A percentile compares a stretch with the other conserved stretches of the same genome.
These are phyloP conservation scores for Phytophthora tubulina DNA, from an alignment of 352 stramenopile species.

Conservation along the genomic window DNA sequence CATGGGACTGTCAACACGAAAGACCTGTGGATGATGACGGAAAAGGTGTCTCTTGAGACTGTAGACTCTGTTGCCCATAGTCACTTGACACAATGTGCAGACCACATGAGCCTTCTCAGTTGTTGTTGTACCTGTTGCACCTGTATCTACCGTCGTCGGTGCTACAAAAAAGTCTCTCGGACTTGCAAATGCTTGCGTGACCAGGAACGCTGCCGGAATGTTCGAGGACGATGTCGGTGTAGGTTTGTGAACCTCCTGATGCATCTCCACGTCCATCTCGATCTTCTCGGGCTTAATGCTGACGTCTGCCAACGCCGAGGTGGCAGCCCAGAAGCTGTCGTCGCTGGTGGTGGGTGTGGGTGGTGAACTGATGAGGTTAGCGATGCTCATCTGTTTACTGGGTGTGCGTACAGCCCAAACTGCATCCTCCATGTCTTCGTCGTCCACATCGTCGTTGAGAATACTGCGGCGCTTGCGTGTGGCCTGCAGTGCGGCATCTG, in stretches of 20 bases:
- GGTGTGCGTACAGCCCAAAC: constrained; percentile 11
- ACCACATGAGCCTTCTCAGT: constrained; percentile 44
- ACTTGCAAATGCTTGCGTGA: constrained; percentile 56
- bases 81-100: constrained; percentile 60
- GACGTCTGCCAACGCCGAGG: constrained; percentile 33
- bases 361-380: constrained; percentile 51
- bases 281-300: constrained; percentile 43
- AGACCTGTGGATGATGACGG: constrained; percentile 57
- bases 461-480: constrained; percentile 41
- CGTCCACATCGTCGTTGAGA: constrained; percentile 30
- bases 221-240: constrained; percentile 30
- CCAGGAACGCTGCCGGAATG: constrained; percentile 54
- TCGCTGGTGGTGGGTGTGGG: constrained; percentile 40
- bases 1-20: constrained; percentile 38
- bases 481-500: neutral
- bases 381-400: constrained; percentile 50
- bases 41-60: constrained; percentile 62
- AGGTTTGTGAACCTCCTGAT: constrained; percentile 6
- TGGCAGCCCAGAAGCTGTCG: constrained; percentile 37
- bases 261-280: constrained; percentile 21
- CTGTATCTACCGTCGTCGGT: constrained; percentile 7
- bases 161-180: constrained; percentile 59
- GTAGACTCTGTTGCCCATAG: constrained; percentile 56
- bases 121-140: neutral
- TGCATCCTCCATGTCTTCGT: constrained; percentile 30